These are phyloP conservation scores for Leonotis leonurus DNA, from an alignment of 257 asterid genomes.

Conservation along the genomic window DNA sequence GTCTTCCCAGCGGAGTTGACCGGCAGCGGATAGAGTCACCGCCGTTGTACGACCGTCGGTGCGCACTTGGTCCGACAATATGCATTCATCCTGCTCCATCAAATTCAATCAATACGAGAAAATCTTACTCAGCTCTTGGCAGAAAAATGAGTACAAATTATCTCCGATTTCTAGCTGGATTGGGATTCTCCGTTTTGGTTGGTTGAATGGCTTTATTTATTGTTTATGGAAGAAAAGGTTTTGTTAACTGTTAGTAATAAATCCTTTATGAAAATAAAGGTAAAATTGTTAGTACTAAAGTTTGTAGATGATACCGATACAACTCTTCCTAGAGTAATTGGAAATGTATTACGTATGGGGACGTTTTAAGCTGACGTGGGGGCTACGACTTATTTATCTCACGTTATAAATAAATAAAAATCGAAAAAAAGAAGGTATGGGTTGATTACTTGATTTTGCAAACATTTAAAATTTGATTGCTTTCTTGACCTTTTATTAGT, in stretches of 20 bases:
- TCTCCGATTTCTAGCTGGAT: not conserved
- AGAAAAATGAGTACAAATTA: too few relatives aligned
- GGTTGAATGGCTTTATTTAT: not conserved
- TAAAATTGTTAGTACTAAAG: too few relatives aligned
- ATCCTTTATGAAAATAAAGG: too few relatives aligned
- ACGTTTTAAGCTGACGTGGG: not conserved
- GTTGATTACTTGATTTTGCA: too few relatives aligned
- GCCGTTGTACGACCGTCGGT: constrained; percentile 33
- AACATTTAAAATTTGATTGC: too few relatives aligned
- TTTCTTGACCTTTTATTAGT: too few relatives aligned
- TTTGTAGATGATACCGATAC: not conserved
- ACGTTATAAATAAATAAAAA: too few relatives aligned
- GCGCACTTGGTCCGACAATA: constrained; percentile 46
- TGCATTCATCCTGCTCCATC: constrained; percentile 29
- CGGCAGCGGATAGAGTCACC: constrained; percentile 47
- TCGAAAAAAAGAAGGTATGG: too few relatives aligned
- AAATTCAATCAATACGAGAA: constrained; percentile 11
- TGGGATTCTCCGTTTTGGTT: not conserved
- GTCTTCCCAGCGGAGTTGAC: constrained; percentile 50
- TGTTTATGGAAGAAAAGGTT: not conserved
- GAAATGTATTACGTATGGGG: not conserved
- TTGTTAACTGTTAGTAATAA: not conserved
- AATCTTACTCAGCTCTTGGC: not conserved
- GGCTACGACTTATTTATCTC: too few relatives aligned
- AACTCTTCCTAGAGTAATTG: not conserved